phyloP scores from a whole-genome alignment of 2,329 filamentous ascomycete genomes.

The Ceratocystis cubensis region DNA sequence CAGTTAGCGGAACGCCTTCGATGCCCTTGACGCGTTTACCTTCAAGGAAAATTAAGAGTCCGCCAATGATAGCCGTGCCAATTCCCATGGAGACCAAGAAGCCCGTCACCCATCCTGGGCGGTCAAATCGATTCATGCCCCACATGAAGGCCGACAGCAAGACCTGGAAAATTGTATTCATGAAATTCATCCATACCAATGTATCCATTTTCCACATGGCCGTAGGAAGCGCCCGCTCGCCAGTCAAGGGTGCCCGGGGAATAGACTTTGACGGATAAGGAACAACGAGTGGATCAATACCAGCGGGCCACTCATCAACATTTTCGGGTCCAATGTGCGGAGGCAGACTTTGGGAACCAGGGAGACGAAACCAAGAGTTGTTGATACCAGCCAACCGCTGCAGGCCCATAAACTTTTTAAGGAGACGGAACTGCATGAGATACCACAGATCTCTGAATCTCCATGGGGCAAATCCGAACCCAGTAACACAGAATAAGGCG shows the following conservation, averaged over 20 bases:
- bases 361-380: slow-evolving; percentile 60
- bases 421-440: slow-evolving; percentile 50
- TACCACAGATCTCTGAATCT: slow-evolving; percentile 69
- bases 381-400: slow-evolving; percentile 63
- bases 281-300: slow-evolving; percentile 31
- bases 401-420: slow-evolving; percentile 42
- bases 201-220: slow-evolving; percentile 64
- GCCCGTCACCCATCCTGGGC: slow-evolving; percentile 71
- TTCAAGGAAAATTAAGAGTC: slow-evolving; percentile 57
- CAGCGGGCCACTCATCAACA: slow-evolving; percentile 32
- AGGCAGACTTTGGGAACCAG: slow-evolving; percentile 49
- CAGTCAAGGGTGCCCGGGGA: slow-evolving; percentile 57
- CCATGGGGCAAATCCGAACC: slow-evolving; percentile 75
- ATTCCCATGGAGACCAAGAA: slow-evolving; percentile 62
- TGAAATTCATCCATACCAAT: slow-evolving; percentile 64
- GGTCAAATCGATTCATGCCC: slow-evolving; percentile 57
- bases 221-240: slow-evolving; percentile 54
- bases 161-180: slow-evolving; percentile 67
- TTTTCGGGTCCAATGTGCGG: slow-evolving; percentile 41
- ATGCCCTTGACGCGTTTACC: slow-evolving; percentile 58
- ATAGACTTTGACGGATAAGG: slow-evolving; percentile 53
- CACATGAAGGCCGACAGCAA: slow-evolving; percentile 72
- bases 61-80: slow-evolving; percentile 52
- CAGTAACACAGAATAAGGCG: slow-evolving; percentile 69
- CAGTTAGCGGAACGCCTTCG: slow-evolving; percentile 55